Conservation (phyloP, 176 grass and related monocot genomes). For the Musa schizocarpa region DNA sequence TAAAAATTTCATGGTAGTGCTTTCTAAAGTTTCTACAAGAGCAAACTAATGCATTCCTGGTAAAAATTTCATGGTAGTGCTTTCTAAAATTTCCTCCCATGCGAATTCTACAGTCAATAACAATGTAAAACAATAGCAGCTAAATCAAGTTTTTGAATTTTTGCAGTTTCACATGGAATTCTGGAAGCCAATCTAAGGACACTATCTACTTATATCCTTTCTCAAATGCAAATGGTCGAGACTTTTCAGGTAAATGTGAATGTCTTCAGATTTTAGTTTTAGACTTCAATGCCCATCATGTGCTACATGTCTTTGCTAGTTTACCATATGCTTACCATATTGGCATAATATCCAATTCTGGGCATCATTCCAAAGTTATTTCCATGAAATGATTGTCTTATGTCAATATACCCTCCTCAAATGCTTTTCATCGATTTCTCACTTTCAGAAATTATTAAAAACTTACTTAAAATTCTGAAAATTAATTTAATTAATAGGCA, state of each 20-base stretch:
- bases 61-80: no score
- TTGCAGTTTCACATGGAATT: conserved; percentile 20
- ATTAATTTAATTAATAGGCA: no score
- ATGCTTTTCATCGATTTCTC: background rate
- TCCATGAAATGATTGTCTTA: background rate
- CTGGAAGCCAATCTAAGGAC: conserved; percentile 37
- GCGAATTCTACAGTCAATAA: background rate
- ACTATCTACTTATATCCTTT: conserved; percentile 43
- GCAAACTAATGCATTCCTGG: no score
- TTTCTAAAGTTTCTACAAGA: no score
- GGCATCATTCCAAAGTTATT: no score
- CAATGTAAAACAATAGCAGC: background rate
- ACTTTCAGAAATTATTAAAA: no score
- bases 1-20: no score
- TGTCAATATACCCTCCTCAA: background rate
- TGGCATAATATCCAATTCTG: background rate
- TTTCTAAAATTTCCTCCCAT: no score
- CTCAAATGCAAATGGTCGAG: conserved; percentile 44
- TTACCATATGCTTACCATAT: background rate
- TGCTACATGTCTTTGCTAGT: background rate
- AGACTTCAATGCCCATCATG: background rate
- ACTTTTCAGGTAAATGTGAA: conserved; percentile 43
- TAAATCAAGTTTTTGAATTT: conserved; percentile 8
- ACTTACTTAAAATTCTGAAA: no score
- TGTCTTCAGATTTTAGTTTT: conserved; percentile 10